These are phyloP conservation scores for Pisolithus marmoratus DNA, from an alignment of 768 basidiomycete species.

Conservation along the genomic window DNA sequence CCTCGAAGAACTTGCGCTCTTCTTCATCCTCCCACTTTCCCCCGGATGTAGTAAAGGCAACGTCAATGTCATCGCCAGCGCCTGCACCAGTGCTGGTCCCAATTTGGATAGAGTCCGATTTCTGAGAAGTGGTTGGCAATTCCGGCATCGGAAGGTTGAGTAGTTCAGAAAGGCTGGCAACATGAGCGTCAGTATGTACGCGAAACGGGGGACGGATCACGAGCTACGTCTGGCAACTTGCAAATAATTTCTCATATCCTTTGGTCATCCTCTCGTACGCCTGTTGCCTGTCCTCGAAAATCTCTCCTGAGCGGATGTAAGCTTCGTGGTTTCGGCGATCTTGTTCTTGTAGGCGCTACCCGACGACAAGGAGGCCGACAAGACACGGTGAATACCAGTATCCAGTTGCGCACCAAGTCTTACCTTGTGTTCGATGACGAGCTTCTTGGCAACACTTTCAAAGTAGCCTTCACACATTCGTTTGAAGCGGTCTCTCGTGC, in stretches of 20 bases:
- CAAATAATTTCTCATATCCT: constrained; percentile 85
- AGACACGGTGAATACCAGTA: neutral
- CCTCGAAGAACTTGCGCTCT: constrained; percentile 90
- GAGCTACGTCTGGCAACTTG: constrained; percentile 80
- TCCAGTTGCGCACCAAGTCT: constrained; percentile 11
- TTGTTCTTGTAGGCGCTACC: constrained; percentile 90
- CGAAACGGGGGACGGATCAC: neutral
- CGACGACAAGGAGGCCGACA: neutral
- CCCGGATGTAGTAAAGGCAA: constrained; percentile 41
- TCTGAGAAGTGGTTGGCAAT: constrained; percentile 78
- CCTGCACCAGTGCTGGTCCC: constrained; percentile 42
- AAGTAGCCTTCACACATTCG: constrained; percentile 94
- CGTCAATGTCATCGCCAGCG: constrained; percentile 53
- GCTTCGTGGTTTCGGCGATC: constrained; percentile 97
- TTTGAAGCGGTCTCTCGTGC: constrained; percentile 83
- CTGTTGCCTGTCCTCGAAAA: constrained; percentile 98
- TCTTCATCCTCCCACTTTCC: constrained; percentile 99
- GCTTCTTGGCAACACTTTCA: constrained; percentile 85
- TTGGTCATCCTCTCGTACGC: constrained; percentile 99
- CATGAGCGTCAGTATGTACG: constrained; percentile 7
- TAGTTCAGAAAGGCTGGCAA: constrained; percentile 78
- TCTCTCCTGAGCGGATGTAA: constrained; percentile 98
- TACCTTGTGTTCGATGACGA: constrained; percentile 88
- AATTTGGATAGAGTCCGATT: constrained; percentile 77
- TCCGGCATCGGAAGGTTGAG: constrained; percentile 75